These are phyloP conservation scores for Solanum chmielewskii DNA, from an alignment of 257 asterid genomes.

Conservation along the genomic window DNA sequence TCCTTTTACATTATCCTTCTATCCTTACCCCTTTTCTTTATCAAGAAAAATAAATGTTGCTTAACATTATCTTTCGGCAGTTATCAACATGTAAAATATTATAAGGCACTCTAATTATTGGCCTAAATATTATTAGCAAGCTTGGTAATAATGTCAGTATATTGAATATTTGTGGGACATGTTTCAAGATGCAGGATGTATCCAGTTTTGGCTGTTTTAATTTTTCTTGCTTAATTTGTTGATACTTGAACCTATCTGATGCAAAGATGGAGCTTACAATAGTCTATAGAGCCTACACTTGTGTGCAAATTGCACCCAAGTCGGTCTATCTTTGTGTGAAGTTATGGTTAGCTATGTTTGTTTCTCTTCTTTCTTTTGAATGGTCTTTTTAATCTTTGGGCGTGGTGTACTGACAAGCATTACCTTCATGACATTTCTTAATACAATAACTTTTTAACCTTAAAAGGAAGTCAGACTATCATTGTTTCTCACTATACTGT, in stretches of 20 bases:
- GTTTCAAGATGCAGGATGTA: background rate
- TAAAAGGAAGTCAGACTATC: background rate
- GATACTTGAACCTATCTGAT: background rate
- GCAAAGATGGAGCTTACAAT: background rate
- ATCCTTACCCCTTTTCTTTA: background rate
- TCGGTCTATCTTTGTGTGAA: background rate
- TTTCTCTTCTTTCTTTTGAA: background rate
- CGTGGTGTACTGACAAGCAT: background rate
- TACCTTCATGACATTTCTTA: background rate
- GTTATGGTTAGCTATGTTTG: background rate
- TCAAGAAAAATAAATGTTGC: background rate
- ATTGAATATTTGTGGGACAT: background rate
- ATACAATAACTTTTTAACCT: background rate
- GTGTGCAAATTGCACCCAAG: background rate
- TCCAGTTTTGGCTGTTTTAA: background rate
- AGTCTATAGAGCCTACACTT: background rate
- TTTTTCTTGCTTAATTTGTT: background rate
- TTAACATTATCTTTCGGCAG: background rate
- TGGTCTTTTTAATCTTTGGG: background rate
- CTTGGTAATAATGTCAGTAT: background rate
- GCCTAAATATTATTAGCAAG: background rate
- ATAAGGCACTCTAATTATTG: background rate
- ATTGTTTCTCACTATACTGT: background rate
- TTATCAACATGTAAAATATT: background rate
- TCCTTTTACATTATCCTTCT: background rate